Conservation (phyloP, 805 yeast genomes). For the Spathaspora arborariae region DNA sequence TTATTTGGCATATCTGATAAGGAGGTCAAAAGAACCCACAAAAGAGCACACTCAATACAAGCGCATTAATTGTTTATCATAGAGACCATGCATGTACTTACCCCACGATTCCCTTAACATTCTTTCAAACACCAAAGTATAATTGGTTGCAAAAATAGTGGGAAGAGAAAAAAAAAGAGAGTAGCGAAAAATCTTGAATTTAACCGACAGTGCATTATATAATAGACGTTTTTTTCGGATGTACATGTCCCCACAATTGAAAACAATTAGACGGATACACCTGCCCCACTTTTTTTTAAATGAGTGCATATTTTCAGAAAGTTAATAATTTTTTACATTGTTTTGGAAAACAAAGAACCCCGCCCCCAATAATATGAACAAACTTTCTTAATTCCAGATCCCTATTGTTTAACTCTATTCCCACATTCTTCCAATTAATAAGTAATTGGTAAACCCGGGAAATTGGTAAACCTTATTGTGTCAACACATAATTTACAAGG, state of each 20-base stretch:
- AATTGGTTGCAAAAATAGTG: neutral
- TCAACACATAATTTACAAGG: no score
- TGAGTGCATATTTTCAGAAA: neutral
- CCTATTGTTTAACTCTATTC: neutral
- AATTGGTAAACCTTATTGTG: no score
- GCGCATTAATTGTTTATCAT: no score
- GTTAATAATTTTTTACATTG: neutral
- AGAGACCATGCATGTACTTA: no score
- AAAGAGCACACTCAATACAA: no score
- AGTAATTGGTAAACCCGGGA: neutral
- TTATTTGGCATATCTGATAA: no score
- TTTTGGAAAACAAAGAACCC: neutral
- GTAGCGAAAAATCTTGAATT: neutral
- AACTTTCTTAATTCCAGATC: neutral
- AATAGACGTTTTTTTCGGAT: neutral
- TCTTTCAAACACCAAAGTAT: neutral
- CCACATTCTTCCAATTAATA: neutral
- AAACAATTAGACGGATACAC: neutral
- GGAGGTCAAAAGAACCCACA: no score
- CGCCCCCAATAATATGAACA: constrained; percentile 1
- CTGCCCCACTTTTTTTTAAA: neutral
- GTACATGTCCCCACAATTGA: constrained; percentile 1
- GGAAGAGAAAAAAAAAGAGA: neutral
- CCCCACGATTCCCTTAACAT: no score
- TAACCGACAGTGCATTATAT: neutral